A percentile compares a stretch with the other conserved stretches of the same genome.
phyloP scores from a whole-genome alignment of 148 eudicot genomes.

The Vaccinium macrocarpon region DNA sequence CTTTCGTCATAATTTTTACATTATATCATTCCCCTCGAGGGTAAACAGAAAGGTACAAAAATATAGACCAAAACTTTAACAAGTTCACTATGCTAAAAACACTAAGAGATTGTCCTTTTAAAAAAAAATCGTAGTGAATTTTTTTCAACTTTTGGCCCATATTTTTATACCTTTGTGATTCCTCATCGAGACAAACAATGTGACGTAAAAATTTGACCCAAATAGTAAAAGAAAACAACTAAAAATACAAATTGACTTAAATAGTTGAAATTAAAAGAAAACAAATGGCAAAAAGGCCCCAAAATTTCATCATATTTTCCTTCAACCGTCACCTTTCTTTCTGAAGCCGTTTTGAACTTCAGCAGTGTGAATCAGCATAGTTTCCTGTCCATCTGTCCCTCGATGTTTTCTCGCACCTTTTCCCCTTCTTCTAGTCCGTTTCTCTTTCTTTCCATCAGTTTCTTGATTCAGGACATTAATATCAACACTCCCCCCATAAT shows the following conservation, averaged over 20 bases:
- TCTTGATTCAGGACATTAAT: background rate
- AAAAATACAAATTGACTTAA: background rate
- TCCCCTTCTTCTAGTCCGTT: conserved; percentile 24
- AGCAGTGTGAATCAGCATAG: background rate
- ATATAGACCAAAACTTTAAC: background rate
- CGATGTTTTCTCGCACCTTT: conserved; percentile 20
- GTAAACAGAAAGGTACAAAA: background rate
- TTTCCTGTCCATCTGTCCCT: conserved; percentile 9
- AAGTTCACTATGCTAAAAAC: background rate
- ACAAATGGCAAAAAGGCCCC: background rate
- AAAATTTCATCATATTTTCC: no score
- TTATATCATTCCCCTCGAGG: background rate
- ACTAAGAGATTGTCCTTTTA: background rate
- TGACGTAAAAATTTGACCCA: background rate
- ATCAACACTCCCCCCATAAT: background rate
- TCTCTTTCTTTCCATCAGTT: conserved; percentile 20
- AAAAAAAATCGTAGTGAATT: no score
- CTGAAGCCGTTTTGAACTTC: conserved; percentile 13
- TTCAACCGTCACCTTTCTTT: conserved; percentile 13
- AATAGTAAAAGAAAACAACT: background rate
- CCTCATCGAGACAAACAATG: background rate
- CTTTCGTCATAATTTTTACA: background rate
- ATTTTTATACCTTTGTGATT: no score
- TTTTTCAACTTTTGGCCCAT: background rate
- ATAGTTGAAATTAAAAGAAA: no score